Evolutionary conservation across 208 protist genomes (phyloP), one percentile per base, ranked within the genome.

Genomic region (Leptomonas pyrrhocoris): DNA sequence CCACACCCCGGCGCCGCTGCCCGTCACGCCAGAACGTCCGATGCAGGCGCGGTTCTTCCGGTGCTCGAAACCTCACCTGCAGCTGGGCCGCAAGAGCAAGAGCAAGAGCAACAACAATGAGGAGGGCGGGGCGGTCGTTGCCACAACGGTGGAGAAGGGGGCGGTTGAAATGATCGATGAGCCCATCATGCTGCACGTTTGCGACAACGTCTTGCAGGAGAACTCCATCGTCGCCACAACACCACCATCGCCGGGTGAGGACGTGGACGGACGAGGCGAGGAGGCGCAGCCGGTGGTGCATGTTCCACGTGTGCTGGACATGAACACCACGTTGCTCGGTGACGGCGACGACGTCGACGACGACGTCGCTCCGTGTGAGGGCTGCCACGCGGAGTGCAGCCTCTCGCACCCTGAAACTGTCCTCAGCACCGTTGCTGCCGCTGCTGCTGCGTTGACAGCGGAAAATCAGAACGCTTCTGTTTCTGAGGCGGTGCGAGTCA

Each of bases 11-110:
- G 45, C 36, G 18, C 34, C 49, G 28, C 19, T 57, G 38, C 69
- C 69, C 50, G 45, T 63, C 9, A 62, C 69, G 19, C 69, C 69
- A 18, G 40, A 57, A n/a, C 69, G 43, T 1, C 53, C 61, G 25
- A 27, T 21, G 43, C 59, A 53, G 45, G 28, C 36, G 59, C 60
- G 54, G 12, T 75, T 56, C 61, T 53, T 68, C 19, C 60, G 69
- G 12, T 51, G 40, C 19, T 21, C 42, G 28, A 63, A 48, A 34
- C 43, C 69, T 31, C 53, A 51, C 27, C 34, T 57, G n/a, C 23
- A 49, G 38, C 12, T 49, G 19, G 51, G 28, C 30, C 18, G 49
- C 18, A 23, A 54, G 11, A 7, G 45, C 49, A 18, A 54, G 8
- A 19, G 46, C 15, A 50, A 21, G 15, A 19, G 5, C 30, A n/a